A percentile compares a stretch with the other conserved stretches of the same genome.
These are phyloP conservation scores for Acacia crassicarpa DNA, from an alignment of 306 rosid genomes.

Conservation along the genomic window DNA sequence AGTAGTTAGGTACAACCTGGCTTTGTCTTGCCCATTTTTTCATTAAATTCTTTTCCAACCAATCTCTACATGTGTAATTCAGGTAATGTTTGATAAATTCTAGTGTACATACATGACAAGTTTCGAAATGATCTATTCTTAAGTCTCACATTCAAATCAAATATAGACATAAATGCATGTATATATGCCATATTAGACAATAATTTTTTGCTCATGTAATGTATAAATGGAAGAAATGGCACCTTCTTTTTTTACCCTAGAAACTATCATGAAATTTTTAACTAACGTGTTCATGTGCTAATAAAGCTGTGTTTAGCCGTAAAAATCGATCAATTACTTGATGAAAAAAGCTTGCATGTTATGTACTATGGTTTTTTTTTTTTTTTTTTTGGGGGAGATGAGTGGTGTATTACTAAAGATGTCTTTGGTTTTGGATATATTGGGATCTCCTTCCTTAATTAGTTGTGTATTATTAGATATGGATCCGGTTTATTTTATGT, in stretches of 20 bases:
- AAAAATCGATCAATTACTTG: neutral
- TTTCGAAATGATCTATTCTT: neutral
- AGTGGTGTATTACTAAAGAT: neutral
- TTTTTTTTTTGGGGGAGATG: too few relatives aligned
- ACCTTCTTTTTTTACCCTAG: neutral
- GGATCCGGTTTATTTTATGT: neutral
- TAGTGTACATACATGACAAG: neutral
- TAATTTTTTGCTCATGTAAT: neutral
- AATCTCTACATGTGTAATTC: constrained; percentile 30
- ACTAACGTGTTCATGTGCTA: neutral
- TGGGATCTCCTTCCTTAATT: neutral
- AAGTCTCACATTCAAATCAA: neutral
- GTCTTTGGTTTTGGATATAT: neutral
- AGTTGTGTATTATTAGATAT: neutral
- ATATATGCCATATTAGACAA: neutral
- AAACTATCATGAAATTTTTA: neutral
- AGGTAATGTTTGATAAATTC: constrained; percentile 3
- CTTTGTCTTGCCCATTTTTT: constrained; percentile 1
- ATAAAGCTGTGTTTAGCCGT: neutral
- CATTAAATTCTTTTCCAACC: constrained; percentile 20
- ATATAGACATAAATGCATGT: neutral
- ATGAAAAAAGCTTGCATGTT: neutral
- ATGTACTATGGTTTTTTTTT: neutral
- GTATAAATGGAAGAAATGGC: neutral
- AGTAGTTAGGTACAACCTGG: constrained; percentile 26